Base-by-base conservation (phyloP, 371 early-diverging fungal genomes). In the Batkoa obscura region DNA sequence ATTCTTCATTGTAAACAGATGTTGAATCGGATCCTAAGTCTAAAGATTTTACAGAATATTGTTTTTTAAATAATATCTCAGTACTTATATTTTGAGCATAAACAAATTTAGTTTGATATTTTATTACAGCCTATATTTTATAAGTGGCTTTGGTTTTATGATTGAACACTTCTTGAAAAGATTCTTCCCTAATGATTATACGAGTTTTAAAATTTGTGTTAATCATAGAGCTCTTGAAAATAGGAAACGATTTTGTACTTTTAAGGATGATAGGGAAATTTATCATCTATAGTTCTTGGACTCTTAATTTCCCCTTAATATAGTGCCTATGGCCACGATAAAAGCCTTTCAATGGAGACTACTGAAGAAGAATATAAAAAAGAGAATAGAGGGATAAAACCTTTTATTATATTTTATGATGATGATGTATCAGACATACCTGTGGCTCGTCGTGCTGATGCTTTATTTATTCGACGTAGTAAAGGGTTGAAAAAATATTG, bases 351-450 rank as follows among this genome's bases (percentile, higher is more conserved):
- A 15, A 37, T 54, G 54, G n/a, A 35, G 6, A 31, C 23, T 41
- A 1, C 34, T 35, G 32, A 35, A 5, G 52, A 52, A 12, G 39
- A 48, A 3, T 60, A 59, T 55, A 60, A 50, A 1, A 15, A 5
- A 12, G 34, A 53, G 34, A 56, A 62, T 43, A 33, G 36, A 15
- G 52, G 12, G 12, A 50, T 62, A 15, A 60, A 66, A 17, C 73
- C 74, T 5, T 51, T 66, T 23, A 62, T 74, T 42, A 63, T 80
- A 34, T 80, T 76, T 59, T 67, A 72, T 41, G 80, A 78, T 0
- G 80, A 80, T 58, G 80, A 78, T 12, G 66, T 80, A 30, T 71
- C 72, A 3, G 80, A 80, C 57, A 58, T 80, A 46, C 67, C 70
- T 17, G 80, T 76, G 3, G 76, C 77, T 5, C 61, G 68, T 17